phyloP scores from a whole-genome alignment of 2,329 filamentous ascomycete genomes.

The Claviceps paspali region DNA sequence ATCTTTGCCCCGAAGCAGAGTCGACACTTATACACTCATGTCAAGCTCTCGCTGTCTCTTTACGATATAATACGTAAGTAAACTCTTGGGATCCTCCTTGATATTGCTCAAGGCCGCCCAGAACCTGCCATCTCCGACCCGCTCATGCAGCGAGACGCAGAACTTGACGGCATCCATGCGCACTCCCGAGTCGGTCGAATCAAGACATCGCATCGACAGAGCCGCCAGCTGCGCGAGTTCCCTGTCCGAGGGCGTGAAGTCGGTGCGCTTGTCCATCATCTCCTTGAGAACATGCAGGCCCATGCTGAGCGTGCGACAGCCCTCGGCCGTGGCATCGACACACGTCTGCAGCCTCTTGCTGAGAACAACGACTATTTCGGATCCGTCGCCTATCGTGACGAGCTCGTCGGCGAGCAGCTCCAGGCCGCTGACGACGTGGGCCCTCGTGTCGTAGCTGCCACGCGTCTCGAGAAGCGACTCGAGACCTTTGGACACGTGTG shows the following conservation, averaged over 20 bases:
- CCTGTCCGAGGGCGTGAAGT: conserved; percentile 32
- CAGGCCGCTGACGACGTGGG: conserved; percentile 59
- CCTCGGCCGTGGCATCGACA: conserved; percentile 27
- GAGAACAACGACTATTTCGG: conserved; percentile 42
- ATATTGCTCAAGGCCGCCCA: conserved; percentile 52
- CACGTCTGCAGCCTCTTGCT: conserved; percentile 28
- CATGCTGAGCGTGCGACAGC: conserved; percentile 41
- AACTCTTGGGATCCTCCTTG: conserved; percentile 57
- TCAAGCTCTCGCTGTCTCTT: conserved; percentile 45
- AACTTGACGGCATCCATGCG: conserved; percentile 65
- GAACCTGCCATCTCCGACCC: conserved; percentile 45
- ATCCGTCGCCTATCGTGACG: conserved; percentile 46
- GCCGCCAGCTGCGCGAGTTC: conserved; percentile 36
- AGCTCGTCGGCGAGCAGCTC: conserved; percentile 62
- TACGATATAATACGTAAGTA: conserved; percentile 71
- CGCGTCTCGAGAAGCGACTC: conserved; percentile 52
- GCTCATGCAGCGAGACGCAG: conserved; percentile 55
- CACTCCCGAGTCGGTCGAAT: conserved; percentile 45
- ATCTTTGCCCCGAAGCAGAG: no score
- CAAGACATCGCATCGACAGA: conserved; percentile 41
- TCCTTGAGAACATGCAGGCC: conserved; percentile 47
- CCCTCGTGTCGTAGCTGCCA: conserved; percentile 49
- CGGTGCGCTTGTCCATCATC: conserved; percentile 34
- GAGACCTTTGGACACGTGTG: conserved; percentile 52
- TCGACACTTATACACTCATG: neutral